These are phyloP conservation scores for Phytopythium chamaehyphon DNA, from an alignment of 352 stramenopile genomes.

Conservation along the genomic window DNA sequence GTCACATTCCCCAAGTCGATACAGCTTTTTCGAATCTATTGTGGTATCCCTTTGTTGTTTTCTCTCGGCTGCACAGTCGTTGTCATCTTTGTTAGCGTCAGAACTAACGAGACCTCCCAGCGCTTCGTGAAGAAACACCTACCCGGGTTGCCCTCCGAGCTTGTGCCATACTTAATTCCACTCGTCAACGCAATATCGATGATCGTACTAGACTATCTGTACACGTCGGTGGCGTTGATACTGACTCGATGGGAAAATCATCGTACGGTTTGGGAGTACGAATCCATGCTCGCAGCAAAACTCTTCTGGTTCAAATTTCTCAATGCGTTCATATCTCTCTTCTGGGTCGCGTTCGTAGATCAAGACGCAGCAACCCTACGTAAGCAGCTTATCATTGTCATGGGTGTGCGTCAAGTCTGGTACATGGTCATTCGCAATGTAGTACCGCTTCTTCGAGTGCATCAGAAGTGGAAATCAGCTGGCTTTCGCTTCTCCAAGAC, in stretches of 20 bases:
- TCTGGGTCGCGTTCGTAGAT: constrained; percentile 75
- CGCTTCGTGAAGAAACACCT: constrained; percentile 18
- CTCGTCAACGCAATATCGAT: constrained; percentile 66
- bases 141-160: constrained; percentile 28
- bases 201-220: constrained; percentile 69
- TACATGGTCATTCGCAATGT: constrained; percentile 52
- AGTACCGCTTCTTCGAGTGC: constrained; percentile 46
- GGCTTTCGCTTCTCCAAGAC: constrained; percentile 30
- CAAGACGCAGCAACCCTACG: constrained; percentile 38
- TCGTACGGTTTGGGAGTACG: constrained; percentile 71
- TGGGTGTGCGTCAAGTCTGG: constrained; percentile 68
- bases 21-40: constrained; percentile 61
- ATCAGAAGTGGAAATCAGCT: constrained; percentile 30
- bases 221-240: constrained; percentile 48
- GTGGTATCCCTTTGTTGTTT: constrained; percentile 45
- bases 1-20: constrained; percentile 55
- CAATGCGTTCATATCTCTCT: constrained; percentile 79
- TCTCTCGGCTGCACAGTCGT: constrained; percentile 48
- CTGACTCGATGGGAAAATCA: constrained; percentile 80
- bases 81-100: constrained; percentile 55
- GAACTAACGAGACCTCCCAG: constrained; percentile 28
- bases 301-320: constrained; percentile 84
- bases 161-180: constrained; percentile 57
- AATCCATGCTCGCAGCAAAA: constrained; percentile 73
- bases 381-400: constrained; percentile 68